phyloP scores from a whole-genome alignment of 305 asterid species.

The Fraxinus greggii region DNA sequence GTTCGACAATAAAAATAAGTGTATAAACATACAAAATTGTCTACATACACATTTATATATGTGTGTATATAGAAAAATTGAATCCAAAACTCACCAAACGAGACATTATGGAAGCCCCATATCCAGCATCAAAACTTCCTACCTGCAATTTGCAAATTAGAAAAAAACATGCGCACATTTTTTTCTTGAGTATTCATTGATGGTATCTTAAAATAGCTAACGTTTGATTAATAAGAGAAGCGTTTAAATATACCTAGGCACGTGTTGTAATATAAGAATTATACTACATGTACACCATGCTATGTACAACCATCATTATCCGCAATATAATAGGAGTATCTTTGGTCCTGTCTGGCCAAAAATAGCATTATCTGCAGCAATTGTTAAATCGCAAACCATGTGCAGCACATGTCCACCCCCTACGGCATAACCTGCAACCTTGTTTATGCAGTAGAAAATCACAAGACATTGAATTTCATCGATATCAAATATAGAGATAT shows the following conservation, averaged over 20 bases:
- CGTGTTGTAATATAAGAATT: neutral
- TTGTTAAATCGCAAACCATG: conserved; percentile 88
- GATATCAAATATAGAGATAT: neutral
- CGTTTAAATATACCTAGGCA: neutral
- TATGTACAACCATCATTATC: no score
- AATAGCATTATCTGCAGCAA: conserved; percentile 89
- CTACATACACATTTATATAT: neutral
- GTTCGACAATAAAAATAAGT: neutral
- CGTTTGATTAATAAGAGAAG: no score
- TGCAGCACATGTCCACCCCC: conserved; percentile 95
- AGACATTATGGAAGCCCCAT: conserved; percentile 85
- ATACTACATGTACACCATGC: no score
- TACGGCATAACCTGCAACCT: conserved; percentile 97
- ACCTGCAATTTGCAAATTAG: conserved; percentile 43
- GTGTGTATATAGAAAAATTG: neutral
- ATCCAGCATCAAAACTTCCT: conserved; percentile 98
- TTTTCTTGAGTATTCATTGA: neutral
- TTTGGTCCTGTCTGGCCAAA: conserved; percentile 96
- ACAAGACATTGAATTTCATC: neutral
- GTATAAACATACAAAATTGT: neutral
- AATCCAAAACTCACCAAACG: conserved; percentile 53
- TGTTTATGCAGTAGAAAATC: conserved; percentile 16
- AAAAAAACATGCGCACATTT: neutral
- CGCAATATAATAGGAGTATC: conserved; percentile 34
- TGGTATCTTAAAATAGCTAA: neutral